Evolutionary conservation across 1,284 basidiomycete species (phyloP).

Genomic region (Termitomyces sp.): DNA sequence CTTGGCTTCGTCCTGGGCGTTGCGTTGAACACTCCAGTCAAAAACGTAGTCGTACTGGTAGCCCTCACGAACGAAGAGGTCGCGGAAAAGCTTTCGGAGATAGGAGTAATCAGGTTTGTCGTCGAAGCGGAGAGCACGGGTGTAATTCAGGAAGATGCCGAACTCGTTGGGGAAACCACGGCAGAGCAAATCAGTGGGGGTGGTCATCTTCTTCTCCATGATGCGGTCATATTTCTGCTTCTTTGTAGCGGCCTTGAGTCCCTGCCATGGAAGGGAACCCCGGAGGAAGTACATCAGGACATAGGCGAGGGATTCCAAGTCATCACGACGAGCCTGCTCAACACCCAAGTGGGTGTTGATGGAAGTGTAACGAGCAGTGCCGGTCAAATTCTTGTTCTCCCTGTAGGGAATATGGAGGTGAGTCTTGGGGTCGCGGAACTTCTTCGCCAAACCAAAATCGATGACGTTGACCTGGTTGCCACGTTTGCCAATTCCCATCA

Average conservation of each 20-base stretch:
- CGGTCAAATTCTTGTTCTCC: constrained; percentile 99
- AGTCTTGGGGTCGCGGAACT: constrained; percentile 99
- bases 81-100: constrained; percentile 96
- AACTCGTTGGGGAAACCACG: constrained; percentile 98
- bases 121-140: constrained; percentile 93
- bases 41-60: constrained; percentile 99
- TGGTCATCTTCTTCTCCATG: constrained; percentile 99
- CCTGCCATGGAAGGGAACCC: constrained; percentile 95
- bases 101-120: constrained; percentile 99
- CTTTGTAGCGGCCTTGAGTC: constrained; percentile 97
- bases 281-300: constrained; percentile 99
- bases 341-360: constrained; percentile 99
- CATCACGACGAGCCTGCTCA: constrained; percentile 93
- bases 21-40: constrained; percentile 92
- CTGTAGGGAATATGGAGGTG: constrained; percentile 99
- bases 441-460: constrained; percentile 99
- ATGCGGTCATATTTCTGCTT: constrained; percentile 99
- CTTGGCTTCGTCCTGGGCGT: constrained; percentile 66
- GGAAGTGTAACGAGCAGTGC: constrained; percentile 98
- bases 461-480: constrained; percentile 99
- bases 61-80: constrained; percentile 94
- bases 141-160: constrained; percentile 97
- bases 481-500: constrained; percentile 99
- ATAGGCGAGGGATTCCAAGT: constrained; percentile 93
- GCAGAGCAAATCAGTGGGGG: constrained; percentile 92